Conservation (phyloP, 257 asterid genomes). For the Solanum appendiculatum region DNA sequence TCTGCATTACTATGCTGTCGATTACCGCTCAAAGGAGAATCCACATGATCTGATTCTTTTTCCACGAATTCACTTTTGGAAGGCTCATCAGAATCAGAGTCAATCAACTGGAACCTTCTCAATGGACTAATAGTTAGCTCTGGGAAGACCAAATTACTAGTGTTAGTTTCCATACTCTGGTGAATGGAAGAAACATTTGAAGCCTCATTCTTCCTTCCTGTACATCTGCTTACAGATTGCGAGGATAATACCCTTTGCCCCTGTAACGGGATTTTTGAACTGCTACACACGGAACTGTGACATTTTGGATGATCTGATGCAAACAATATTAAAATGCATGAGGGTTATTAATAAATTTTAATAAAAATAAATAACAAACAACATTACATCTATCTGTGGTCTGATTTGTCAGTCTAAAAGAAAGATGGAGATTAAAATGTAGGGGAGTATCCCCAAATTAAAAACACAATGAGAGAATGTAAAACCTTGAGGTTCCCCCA, state of each 20-base stretch:
- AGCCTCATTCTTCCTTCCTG: slow-evolving; percentile 26
- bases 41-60: slow-evolving; percentile 9
- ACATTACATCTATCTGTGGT: not conserved
- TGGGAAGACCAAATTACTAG: slow-evolving; percentile 31
- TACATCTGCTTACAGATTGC: slow-evolving; percentile 31
- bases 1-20: slow-evolving; percentile 13
- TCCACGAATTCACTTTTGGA: slow-evolving; percentile 15
- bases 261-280: slow-evolving; percentile 60
- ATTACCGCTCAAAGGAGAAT: slow-evolving; percentile 14
- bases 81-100: slow-evolving; percentile 74
- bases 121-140: slow-evolving; percentile 59
- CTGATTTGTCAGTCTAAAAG: not conserved
- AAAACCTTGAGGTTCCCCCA: not conserved
- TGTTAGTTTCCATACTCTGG: slow-evolving; percentile 9
- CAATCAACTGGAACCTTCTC: slow-evolving; percentile 80
- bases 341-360: not conserved
- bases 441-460: not conserved
- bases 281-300: slow-evolving; percentile 43
- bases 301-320: slow-evolving; percentile 28
- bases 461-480: not conserved
- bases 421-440: not conserved
- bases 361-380: not conserved
- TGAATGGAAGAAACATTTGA: slow-evolving; percentile 29
- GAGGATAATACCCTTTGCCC: slow-evolving; percentile 32
- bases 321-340: not conserved